These are phyloP conservation scores for Carnegiea gigantea DNA, from an alignment of 179 eudicot genomes.

Conservation along the genomic window DNA sequence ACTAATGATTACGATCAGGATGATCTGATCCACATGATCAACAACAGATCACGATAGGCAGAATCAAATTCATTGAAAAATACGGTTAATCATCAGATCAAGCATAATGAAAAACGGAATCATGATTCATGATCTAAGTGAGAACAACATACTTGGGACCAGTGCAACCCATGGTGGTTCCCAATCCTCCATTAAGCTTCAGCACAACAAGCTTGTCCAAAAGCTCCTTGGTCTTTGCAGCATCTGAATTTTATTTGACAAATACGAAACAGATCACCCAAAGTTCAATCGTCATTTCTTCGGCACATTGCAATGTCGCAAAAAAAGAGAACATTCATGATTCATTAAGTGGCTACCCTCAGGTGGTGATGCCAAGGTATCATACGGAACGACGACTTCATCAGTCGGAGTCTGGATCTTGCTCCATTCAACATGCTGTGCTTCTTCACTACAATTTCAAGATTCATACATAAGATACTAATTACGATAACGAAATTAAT, in stretches of 20 bases:
- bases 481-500: not conserved
- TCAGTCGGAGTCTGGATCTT: constrained; percentile 98
- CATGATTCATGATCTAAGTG: not conserved
- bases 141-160: constrained; percentile 85
- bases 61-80: not conserved
- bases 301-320: not conserved
- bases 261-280: constrained; percentile 8
- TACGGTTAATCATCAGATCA: not conserved
- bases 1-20: not conserved
- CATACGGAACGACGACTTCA: constrained; percentile 92
- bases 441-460: constrained; percentile 66
- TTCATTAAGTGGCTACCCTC: constrained; percentile 44
- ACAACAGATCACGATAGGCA: constrained; percentile 1
- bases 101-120: not conserved
- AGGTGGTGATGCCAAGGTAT: constrained; percentile 58
- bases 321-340: not conserved
- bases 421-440: constrained; percentile 87
- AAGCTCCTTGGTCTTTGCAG: constrained; percentile 59
- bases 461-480: not conserved
- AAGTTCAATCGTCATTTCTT: not conserved
- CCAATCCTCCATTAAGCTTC: constrained; percentile 99
- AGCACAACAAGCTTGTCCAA: constrained; percentile 95
- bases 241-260: constrained; percentile 48
- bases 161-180: constrained; percentile 99
- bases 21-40: not conserved